Conservation (phyloP, 1,284 basidiomycete genomes). For the Ustilago cynodontis region DNA sequence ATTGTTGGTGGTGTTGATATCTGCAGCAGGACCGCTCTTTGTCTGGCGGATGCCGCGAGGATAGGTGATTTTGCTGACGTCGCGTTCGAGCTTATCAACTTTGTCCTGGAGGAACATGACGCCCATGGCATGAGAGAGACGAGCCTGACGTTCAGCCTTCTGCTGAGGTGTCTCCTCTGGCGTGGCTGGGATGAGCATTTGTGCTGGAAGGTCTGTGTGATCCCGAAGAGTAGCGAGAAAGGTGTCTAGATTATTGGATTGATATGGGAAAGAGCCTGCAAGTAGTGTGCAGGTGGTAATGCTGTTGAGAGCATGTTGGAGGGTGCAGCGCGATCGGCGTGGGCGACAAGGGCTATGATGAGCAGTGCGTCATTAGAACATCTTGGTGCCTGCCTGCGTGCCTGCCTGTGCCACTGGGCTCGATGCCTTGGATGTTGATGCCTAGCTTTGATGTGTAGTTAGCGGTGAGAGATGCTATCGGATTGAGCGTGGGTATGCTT, state of each 20-base stretch:
- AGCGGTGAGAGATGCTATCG: background rate
- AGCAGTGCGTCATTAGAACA: slow-evolving; percentile 1
- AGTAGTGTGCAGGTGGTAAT: background rate
- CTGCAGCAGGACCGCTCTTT: slow-evolving; percentile 18
- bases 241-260: too few relatives aligned
- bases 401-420: background rate
- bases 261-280: background rate
- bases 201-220: background rate
- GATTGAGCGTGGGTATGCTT: background rate
- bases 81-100: slow-evolving; percentile 55
- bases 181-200: slow-evolving; percentile 8
- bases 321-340: background rate
- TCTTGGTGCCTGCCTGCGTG: background rate
- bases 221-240: too few relatives aligned
- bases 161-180: slow-evolving; percentile 31
- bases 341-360: background rate
- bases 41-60: slow-evolving; percentile 33
- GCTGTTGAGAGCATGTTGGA: background rate
- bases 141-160: slow-evolving; percentile 39
- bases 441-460: background rate
- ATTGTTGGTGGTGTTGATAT: background rate
- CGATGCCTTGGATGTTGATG: background rate
- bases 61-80: slow-evolving; percentile 46
- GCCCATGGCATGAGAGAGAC: slow-evolving; percentile 61
- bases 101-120: slow-evolving; percentile 63